Conservation (phyloP, 2,329 filamentous ascomycete species). For the Xylaria sp. region DNA sequence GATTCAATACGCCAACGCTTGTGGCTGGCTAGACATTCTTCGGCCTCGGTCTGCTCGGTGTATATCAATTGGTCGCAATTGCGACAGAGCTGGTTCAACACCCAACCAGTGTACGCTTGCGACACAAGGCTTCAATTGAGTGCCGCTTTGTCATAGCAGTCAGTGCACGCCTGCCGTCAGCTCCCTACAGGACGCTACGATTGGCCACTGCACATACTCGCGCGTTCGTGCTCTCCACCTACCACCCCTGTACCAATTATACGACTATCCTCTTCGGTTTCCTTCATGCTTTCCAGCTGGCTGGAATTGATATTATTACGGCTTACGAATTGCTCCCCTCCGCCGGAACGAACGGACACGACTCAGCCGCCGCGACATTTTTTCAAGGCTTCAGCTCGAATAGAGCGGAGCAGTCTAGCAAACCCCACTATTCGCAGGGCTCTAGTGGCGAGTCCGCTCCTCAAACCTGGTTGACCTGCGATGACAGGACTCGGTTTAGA, state of each 20-base stretch:
- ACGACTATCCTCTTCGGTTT: neutral
- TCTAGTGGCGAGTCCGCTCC: constrained; percentile 5
- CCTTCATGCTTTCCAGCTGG: neutral
- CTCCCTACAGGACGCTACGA: neutral
- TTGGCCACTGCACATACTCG: neutral
- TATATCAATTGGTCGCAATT: neutral
- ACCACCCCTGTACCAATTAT: neutral
- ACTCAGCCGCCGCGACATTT: neutral
- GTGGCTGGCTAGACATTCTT: neutral
- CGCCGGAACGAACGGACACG: neutral
- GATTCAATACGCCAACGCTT: neutral
- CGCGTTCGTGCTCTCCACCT: neutral
- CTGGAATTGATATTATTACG: constrained; percentile 3
- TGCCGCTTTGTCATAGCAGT: neutral
- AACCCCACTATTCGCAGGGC: constrained; percentile 12
- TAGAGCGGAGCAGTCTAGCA: constrained; percentile 9
- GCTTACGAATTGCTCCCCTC: neutral
- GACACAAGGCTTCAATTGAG: neutral
- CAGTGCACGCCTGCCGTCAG: neutral
- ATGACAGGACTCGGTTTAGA: constrained; percentile 14
- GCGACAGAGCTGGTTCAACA: neutral
- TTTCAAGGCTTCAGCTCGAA: constrained; percentile 8
- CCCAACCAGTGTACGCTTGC: neutral
- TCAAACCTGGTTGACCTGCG: neutral
- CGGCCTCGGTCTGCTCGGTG: neutral